A percentile compares a stretch with the other conserved stretches of the same genome.
phyloP scores from a whole-genome alignment of 2,329 filamentous ascomycete species.

The Torrubiella hemipterigena region DNA sequence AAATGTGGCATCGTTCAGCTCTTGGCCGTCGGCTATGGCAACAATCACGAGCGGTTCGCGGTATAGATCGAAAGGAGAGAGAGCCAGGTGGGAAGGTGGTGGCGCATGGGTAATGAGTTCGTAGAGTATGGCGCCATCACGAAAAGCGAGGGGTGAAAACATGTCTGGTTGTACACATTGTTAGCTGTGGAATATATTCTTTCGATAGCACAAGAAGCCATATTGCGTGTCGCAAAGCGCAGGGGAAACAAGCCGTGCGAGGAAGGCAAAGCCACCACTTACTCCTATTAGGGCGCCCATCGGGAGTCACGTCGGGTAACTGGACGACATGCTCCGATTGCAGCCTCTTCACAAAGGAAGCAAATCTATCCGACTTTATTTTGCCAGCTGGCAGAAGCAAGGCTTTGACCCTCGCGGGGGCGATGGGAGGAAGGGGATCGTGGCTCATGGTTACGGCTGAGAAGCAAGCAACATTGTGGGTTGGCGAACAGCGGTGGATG shows the following conservation, averaged over 20 bases:
- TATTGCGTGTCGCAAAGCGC: slow-evolving; percentile 5
- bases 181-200: slow-evolving; percentile 9
- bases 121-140: slow-evolving; percentile 76
- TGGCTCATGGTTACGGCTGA: slow-evolving; percentile 61
- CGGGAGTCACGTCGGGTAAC: slow-evolving; percentile 75
- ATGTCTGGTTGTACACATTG: slow-evolving; percentile 47
- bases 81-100: slow-evolving; percentile 63
- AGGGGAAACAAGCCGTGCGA: no score
- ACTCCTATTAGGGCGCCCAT: slow-evolving; percentile 79
- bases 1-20: slow-evolving; percentile 45
- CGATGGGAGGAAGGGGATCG: slow-evolving; percentile 82
- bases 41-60: slow-evolving; percentile 75
- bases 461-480: slow-evolving; percentile 18
- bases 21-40: slow-evolving; percentile 70
- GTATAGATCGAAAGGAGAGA: slow-evolving; percentile 84
- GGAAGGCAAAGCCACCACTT: slow-evolving; percentile 22
- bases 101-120: slow-evolving; percentile 73
- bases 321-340: slow-evolving; percentile 71
- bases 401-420: slow-evolving; percentile 81
- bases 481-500: background rate
- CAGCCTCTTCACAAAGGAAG: slow-evolving; percentile 65
- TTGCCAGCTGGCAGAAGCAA: slow-evolving; percentile 77
- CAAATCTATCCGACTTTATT: slow-evolving; percentile 72
- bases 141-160: slow-evolving; percentile 86
- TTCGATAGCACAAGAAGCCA: slow-evolving; percentile 3